Evolutionary conservation across 345 rosid species (phyloP).

Genomic region (Linum trigynum): DNA sequence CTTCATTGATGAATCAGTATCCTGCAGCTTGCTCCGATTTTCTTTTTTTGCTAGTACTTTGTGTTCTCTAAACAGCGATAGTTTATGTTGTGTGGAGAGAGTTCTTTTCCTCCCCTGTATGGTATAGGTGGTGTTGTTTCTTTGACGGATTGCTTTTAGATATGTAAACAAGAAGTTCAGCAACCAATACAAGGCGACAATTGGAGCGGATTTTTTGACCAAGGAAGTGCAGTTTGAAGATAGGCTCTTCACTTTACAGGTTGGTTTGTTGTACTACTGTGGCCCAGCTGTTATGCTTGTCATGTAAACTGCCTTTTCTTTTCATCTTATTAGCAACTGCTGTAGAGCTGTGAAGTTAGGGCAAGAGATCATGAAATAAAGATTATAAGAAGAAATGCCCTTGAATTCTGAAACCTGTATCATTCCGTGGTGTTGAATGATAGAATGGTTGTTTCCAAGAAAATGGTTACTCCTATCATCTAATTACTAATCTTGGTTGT

Average conservation of each 20-base stretch:
- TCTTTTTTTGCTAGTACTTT: background rate
- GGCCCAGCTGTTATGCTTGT: background rate
- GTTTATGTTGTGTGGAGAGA: background rate
- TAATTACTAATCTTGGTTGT: background rate
- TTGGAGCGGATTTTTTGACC: conserved; percentile 18
- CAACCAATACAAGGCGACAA: conserved; percentile 17
- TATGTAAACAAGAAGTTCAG: conserved; percentile 18
- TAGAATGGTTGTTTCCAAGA: no score
- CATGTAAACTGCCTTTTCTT: background rate
- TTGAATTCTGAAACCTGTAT: background rate
- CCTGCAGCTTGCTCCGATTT: background rate
- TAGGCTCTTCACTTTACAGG: conserved; percentile 18
- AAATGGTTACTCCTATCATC: background rate
- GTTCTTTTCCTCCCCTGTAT: background rate
- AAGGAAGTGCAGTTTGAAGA: conserved; percentile 20
- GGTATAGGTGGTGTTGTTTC: background rate
- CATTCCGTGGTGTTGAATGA: background rate
- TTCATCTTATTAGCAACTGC: no score
- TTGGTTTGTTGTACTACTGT: background rate
- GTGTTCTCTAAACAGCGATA: no score
- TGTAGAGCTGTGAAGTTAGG: no score
- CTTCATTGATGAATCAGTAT: conserved; percentile 20
- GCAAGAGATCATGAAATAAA: no score
- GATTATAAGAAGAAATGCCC: background rate
- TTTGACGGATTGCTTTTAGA: conserved; percentile 2